Evolutionary conservation across 768 basidiomycete species (phyloP).

Genomic region (Podaxis mareebaensis): DNA sequence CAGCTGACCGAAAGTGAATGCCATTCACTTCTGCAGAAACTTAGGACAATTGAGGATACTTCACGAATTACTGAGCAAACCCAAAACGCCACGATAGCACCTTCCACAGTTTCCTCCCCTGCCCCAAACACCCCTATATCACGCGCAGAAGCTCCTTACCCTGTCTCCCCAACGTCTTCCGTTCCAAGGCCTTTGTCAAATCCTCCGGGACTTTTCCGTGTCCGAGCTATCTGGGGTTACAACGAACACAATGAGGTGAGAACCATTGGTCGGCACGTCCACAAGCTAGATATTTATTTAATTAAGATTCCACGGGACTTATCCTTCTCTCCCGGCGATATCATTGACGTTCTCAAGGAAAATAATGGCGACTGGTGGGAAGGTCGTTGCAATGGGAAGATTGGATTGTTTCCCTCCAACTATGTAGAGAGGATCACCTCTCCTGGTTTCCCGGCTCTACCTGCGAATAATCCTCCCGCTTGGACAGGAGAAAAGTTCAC

Average conservation of each 20-base stretch:
- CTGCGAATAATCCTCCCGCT: conserved; percentile 16
- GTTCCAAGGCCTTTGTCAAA: conserved; percentile 23
- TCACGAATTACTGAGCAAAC: neutral
- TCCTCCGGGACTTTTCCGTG: conserved; percentile 33
- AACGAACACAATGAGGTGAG: conserved; percentile 58
- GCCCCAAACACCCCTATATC: neutral
- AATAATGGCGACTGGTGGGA: conserved; percentile 88
- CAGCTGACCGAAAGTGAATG: conserved; percentile 49
- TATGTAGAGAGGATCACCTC: conserved; percentile 58
- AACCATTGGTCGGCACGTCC: conserved; percentile 1
- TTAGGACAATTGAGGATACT: conserved; percentile 25
- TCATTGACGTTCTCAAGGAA: conserved; percentile 71
- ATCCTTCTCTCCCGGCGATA: conserved; percentile 70
- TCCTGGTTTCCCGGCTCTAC: conserved; percentile 18
- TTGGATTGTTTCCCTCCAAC: conserved; percentile 76
- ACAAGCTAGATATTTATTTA: conserved; percentile 2
- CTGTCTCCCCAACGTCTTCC: neutral
- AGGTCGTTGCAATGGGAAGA: conserved; percentile 59
- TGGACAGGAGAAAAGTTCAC: conserved; percentile 11
- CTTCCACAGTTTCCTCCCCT: neutral
- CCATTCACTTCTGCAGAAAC: conserved; percentile 44
- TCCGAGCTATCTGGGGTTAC: conserved; percentile 63
- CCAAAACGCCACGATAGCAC: neutral
- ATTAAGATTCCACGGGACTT: conserved; percentile 71
- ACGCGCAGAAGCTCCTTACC: neutral